Evolutionary conservation across 2,329 filamentous ascomycete genomes (phyloP).

Genomic region (Colletotrichum sp.): DNA sequence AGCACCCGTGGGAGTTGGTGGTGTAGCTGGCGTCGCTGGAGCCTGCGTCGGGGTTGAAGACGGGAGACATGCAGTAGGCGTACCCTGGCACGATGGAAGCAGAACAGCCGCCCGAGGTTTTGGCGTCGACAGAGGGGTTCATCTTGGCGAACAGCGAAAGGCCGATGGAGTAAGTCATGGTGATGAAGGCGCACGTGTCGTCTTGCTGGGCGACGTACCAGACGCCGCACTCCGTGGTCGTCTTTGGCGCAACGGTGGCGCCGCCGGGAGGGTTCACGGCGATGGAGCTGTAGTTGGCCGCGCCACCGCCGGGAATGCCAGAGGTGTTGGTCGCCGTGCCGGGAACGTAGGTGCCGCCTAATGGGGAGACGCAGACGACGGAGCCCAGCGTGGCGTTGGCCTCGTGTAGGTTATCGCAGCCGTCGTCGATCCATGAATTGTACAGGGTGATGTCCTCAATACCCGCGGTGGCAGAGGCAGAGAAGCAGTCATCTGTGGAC

Average conservation of each 20-base stretch:
- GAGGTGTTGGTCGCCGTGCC: neutral
- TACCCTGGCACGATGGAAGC: neutral
- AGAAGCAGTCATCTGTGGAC: neutral
- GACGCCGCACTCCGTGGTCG: neutral
- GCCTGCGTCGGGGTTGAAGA: neutral
- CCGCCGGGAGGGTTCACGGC: neutral
- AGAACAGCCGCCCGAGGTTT: neutral
- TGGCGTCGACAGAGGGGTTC: neutral
- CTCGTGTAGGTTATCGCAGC: neutral
- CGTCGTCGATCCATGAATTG: neutral
- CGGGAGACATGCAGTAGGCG: neutral
- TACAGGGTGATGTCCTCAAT: neutral
- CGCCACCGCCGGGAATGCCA: neutral
- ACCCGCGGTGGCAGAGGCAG: neutral
- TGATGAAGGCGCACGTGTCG: neutral
- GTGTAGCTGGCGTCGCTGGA: neutral
- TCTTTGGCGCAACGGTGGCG: neutral
- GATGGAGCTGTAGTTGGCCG: neutral
- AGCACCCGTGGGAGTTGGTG: neutral
- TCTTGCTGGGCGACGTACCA: neutral
- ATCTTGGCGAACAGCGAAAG: neutral
- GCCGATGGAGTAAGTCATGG: neutral
- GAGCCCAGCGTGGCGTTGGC: neutral
- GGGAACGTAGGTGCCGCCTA: neutral
- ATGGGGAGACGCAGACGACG: neutral